phyloP scores from a whole-genome alignment of 2,329 filamentous ascomycete species.

The Curvularia sp. region DNA sequence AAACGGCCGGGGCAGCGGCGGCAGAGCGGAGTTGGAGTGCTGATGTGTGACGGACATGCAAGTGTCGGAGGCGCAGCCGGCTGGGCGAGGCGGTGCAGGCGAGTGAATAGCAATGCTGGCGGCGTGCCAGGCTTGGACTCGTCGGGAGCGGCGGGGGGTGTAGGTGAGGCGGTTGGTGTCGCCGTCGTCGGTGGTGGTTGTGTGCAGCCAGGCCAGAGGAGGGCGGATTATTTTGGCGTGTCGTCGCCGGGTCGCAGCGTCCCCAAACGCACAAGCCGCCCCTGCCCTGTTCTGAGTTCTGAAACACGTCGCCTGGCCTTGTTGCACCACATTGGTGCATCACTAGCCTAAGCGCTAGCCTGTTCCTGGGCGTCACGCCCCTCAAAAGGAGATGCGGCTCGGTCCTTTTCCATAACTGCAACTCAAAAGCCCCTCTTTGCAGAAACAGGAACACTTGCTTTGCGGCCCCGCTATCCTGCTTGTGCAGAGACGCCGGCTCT shows the following conservation, averaged over 20 bases:
- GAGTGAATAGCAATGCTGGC: conserved; percentile 9
- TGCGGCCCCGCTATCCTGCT: not conserved
- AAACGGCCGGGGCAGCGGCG: conserved; percentile 24
- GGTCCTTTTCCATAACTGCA: conserved; percentile 20
- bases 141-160: not conserved
- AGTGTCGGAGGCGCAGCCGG: conserved; percentile 12
- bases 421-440: not conserved
- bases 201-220: conserved; percentile 9
- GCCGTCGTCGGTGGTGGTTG: conserved; percentile 9
- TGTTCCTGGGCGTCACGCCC: conserved; percentile 22
- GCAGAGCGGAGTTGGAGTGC: conserved; percentile 26
- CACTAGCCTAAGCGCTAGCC: conserved; percentile 19
- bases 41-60: conserved; percentile 31
- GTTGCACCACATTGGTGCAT: conserved; percentile 11
- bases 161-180: not conserved
- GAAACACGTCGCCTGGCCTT: conserved; percentile 18
- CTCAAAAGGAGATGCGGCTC: conserved; percentile 26
- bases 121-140: not conserved
- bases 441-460: not conserved
- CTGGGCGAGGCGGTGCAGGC: conserved; percentile 3
- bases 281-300: conserved; percentile 22
- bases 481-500: conserved; percentile 3
- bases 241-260: conserved; percentile 13
- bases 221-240: conserved; percentile 26
- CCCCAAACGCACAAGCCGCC: conserved; percentile 15